phyloP scores from a whole-genome alignment of 352 stramenopile genomes.

The Plasmopara viticola region DNA sequence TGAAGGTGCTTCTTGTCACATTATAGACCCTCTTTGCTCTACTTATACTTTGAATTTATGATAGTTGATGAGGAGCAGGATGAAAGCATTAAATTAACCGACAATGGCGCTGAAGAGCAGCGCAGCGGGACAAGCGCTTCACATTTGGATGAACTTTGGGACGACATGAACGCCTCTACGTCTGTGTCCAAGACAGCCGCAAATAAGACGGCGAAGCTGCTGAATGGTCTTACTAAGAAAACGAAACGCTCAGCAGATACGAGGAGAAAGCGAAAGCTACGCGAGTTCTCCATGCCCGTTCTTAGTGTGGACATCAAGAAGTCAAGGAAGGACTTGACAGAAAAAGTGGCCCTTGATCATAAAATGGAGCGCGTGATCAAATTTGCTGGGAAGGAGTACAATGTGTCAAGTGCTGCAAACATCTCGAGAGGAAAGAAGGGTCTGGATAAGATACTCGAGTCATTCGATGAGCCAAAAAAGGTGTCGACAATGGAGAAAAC shows the following conservation, averaged over 20 bases:
- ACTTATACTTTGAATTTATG: neutral
- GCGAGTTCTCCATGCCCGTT: slow-evolving; percentile 64
- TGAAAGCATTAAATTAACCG: neutral
- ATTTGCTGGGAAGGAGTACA: slow-evolving; percentile 83
- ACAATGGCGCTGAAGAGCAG: neutral
- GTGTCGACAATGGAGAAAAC: slow-evolving; percentile 94
- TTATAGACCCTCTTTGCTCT: neutral
- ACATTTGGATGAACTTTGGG: slow-evolving; percentile 47
- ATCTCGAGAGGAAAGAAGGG: slow-evolving; percentile 16
- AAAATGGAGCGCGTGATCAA: slow-evolving; percentile 67
- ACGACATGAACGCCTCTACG: slow-evolving; percentile 57
- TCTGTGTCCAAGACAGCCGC: slow-evolving; percentile 42
- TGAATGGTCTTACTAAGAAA: slow-evolving; percentile 43
- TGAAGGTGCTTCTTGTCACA: slow-evolving; percentile 28
- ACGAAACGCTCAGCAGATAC: slow-evolving; percentile 30
- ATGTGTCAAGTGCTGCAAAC: slow-evolving; percentile 10
- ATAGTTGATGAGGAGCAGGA: slow-evolving; percentile 14
- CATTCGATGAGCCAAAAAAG: slow-evolving; percentile 87
- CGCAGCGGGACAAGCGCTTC: slow-evolving; percentile 27
- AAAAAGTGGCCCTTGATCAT: slow-evolving; percentile 14
- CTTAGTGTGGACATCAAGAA: slow-evolving; percentile 63
- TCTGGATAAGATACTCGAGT: slow-evolving; percentile 82
- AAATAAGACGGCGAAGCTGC: slow-evolving; percentile 47
- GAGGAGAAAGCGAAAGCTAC: slow-evolving; percentile 53
- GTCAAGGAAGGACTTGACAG: slow-evolving; percentile 38